Base-by-base conservation (phyloP, 176 grass and related monocot genomes). In the Miscanthus lutarioriparius region DNA sequence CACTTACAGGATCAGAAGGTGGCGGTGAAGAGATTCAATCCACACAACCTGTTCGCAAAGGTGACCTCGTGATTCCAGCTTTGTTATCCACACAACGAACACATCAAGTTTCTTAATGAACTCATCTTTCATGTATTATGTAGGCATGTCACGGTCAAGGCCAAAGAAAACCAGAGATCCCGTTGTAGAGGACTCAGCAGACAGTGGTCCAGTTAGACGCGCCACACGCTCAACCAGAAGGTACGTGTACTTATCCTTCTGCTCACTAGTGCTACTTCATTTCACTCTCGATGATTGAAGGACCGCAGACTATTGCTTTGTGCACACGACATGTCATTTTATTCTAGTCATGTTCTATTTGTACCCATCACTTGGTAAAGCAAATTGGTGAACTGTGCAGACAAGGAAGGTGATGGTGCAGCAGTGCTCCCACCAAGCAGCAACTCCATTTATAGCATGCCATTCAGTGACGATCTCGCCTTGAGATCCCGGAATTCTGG, bases 1-100 rank as follows among this genome's bases (percentile, higher is more conserved):
- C 82, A 0, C 61, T 48, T 47, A 81, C 79, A 10, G 67, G 82
- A 75, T 45, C 75, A 43, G 80, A 91, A 54, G 87, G 59, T 78
- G 91, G 87, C 56, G 70, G 62, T 35, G 15, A 54, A 74, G 96
- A 89, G 80, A 88, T 92, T 85, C 93, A 90, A 37, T 83, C 91
- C 4, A 20, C 58, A 41, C 53, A 69, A 64, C 56, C 70, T 85
- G 71, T 61, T 17, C 37, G 49, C 81, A 95, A 73, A 95, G 93
- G 93, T 95, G 56, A 72, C n/a, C 53, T 65, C 10, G 22, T 30
- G 33, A 12, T 75, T 64, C 20, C 43, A 47, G 26, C 40, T 3
- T 48, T 30, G n/a, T 19, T 64, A 36, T 48, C 38, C 10, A 38
- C 33, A 56, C 33, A 4, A 26, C 25, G 5, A 6, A 28, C 20